Evolutionary conservation across 441 rosid species (phyloP).

Genomic region (Gossypium gossypioides): DNA sequence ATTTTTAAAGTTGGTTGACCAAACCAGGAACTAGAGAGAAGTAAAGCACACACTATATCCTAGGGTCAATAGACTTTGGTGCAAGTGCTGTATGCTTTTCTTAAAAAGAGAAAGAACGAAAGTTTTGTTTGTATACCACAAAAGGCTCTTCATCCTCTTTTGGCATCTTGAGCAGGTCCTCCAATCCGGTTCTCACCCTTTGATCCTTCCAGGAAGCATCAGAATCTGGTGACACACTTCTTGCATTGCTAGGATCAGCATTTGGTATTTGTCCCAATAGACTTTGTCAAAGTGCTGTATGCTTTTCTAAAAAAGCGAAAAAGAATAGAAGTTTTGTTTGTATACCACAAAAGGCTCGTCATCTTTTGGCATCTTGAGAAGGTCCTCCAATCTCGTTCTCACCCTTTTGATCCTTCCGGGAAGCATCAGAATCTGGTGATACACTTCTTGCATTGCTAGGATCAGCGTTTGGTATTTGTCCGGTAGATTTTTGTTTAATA

Average conservation of each 20-base stretch:
- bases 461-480: neutral
- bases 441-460: neutral
- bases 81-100: neutral
- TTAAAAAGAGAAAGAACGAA: neutral
- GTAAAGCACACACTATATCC: neutral
- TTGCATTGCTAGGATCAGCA: slow-evolving; percentile 1
- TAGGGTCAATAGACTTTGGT: neutral
- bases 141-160: slow-evolving; percentile 10
- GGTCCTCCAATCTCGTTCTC: slow-evolving; percentile 17
- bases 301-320: neutral
- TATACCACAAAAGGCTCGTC: neutral
- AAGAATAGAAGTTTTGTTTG: neutral
- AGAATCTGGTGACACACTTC: slow-evolving; percentile 1
- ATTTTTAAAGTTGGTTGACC: too few relatives aligned
- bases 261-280: slow-evolving; percentile 6
- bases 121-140: neutral
- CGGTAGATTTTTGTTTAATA: slow-evolving; percentile 13
- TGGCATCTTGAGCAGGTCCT: slow-evolving; percentile 18
- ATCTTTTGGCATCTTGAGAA: slow-evolving; percentile 18
- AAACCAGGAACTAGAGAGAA: neutral
- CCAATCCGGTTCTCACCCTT: slow-evolving; percentile 13
- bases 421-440: slow-evolving; percentile 13
- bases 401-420: slow-evolving; percentile 21
- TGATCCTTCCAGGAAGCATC: slow-evolving; percentile 24
- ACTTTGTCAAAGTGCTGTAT: neutral